Conservation (phyloP, 2,329 filamentous ascomycete genomes). For the Venturia oleaginea region DNA sequence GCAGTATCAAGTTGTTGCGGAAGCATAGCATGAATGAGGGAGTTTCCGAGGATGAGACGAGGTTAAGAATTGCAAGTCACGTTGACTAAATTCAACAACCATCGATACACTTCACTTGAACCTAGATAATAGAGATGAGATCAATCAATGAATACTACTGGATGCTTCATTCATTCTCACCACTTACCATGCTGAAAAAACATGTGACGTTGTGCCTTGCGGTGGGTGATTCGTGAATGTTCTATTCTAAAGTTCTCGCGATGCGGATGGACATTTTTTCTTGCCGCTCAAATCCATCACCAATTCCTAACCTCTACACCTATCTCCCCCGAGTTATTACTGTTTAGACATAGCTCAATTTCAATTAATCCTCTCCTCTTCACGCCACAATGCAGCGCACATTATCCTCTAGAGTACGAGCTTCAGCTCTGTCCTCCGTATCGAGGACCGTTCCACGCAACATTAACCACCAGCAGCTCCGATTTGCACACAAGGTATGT, state of each 20-base stretch:
- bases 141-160: neutral
- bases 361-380: neutral
- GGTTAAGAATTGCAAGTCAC: neutral
- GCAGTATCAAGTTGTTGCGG: neutral
- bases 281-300: neutral
- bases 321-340: neutral
- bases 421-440: slow-evolving; percentile 65
- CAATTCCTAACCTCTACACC: neutral
- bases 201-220: neutral
- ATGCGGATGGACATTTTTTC: neutral
- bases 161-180: neutral
- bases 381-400: slow-evolving; percentile 78
- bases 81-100: neutral
- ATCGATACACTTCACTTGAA: neutral
- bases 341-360: neutral
- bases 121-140: neutral
- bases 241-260: neutral
- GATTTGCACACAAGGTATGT: slow-evolving; percentile 93
- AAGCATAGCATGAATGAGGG: neutral
- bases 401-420: slow-evolving; percentile 70
- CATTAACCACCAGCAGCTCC: slow-evolving; percentile 74
- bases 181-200: neutral
- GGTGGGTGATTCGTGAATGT: slow-evolving; percentile 2
- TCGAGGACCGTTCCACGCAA: slow-evolving; percentile 41
- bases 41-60: neutral